These are phyloP conservation scores for Bertia moriformis DNA, from an alignment of 2,329 filamentous ascomycete species.

Conservation along the genomic window DNA sequence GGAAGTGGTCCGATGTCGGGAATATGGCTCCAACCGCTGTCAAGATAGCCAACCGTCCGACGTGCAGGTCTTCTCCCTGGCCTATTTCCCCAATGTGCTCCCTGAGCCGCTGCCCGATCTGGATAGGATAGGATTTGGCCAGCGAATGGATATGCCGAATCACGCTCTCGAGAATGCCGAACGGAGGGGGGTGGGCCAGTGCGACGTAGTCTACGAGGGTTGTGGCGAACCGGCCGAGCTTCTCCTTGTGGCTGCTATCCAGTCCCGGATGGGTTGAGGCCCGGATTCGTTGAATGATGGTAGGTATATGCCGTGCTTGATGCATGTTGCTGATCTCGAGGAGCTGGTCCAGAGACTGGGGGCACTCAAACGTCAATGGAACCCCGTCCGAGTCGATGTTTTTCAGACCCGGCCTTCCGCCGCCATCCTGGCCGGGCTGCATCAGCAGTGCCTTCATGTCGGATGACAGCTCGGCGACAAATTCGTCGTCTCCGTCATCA, in stretches of 20 bases:
- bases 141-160: slow-evolving; percentile 87
- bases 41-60: slow-evolving; percentile 67
- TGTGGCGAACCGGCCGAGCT: slow-evolving; percentile 53
- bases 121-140: slow-evolving; percentile 68
- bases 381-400: not conserved
- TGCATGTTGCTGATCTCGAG: slow-evolving; percentile 47
- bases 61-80: slow-evolving; percentile 30
- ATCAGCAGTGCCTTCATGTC: too few relatives aligned
- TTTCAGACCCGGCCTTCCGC: not conserved
- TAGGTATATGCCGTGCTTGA: slow-evolving; percentile 53
- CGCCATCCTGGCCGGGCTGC: too few relatives aligned
- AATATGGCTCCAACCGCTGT: slow-evolving; percentile 75
- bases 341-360: slow-evolving; percentile 46
- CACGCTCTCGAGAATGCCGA: slow-evolving; percentile 61
- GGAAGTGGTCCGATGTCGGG: slow-evolving; percentile 93
- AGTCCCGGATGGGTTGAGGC: slow-evolving; percentile 85
- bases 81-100: slow-evolving; percentile 49
- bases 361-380: too few relatives aligned
- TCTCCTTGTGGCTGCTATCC: slow-evolving; percentile 69
- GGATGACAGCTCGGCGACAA: not conserved
- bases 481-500: not conserved
- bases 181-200: slow-evolving; percentile 25
- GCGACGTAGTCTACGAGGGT: slow-evolving; percentile 50
- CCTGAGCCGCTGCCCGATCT: slow-evolving; percentile 66
- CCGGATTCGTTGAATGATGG: slow-evolving; percentile 75